Base-by-base conservation (phyloP, 177 flowering plant genomes). In the Vitis hybrid region DNA sequence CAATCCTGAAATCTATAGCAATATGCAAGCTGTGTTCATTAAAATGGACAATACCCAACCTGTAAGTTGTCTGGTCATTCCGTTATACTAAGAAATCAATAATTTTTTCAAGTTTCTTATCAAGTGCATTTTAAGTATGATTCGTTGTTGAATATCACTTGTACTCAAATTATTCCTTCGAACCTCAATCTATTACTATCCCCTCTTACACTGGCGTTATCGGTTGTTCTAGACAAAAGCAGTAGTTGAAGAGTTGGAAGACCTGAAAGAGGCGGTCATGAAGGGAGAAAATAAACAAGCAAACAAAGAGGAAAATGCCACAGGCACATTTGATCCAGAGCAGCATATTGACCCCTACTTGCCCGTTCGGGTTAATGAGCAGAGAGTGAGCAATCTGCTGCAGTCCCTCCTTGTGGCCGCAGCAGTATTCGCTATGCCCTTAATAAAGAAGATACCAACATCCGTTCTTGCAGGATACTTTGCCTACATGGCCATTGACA, bases 401-500 rank as follows among this genome's bases (percentile, higher is more conserved):
- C 98, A 92, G 73, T 91, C 98, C 35, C 11, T 88, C 17, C 84
- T 92, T 57, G 91, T 92, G 35, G 98, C 76, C 13, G 64, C 63
- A 13, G 66, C 86, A 17, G 64, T 91, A 1, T 77, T 62, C 56
- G 93, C 85, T 3, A 83, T 88, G 81, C 94, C 96, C 4, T 58
- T 78, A 7, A 84, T 92, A 63, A 86, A 77, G 80, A 67, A 61
- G 85, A 91, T 92, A 58, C 98, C 98, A 0, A 90, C 93, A n/a
- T 92, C 96, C 30, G 93, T 92, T 76, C 88, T 92, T 11, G 91
- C 96, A 96, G 98, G 98, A 14, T 93, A 93, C 70, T 93, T 93
- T 63, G 93, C 97, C 15, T 93, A 85, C 80, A 91, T 93, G 98
- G 92, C 98, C 66, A 82, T 92, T 15, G 98, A 92, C 71, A 92